Base-by-base conservation (phyloP, 805 yeast species). In the Jamesozyma spencerorum region DNA sequence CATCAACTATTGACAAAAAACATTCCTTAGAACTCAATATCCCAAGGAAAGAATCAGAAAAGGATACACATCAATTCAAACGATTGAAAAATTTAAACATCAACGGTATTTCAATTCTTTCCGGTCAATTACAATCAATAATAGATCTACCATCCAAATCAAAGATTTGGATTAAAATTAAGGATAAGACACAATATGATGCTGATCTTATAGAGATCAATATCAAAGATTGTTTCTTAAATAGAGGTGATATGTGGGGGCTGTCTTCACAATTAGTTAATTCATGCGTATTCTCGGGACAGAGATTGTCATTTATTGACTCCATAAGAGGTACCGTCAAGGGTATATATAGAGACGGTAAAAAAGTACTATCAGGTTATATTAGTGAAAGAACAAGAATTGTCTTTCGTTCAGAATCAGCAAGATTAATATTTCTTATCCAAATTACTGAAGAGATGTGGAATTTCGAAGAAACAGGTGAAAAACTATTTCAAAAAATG, bases 391-490 rank as follows among this genome's bases (percentile, higher is more conserved):
- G 75, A 20, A 88, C 98, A 3, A 81, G 80, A 48, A 65, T 92
- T 22, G 85, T 87, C 0, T 90, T 84, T 58, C 71, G 99, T 36
- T 86, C 97, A 1, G 97, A 90, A 53, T 81, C 95, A 31, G 94
- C 97, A 2, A 75, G 83, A 42, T 65, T 90, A 42, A 74, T 85
- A 13, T 83, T 88, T 37, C 68, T 92, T 46, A 78, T 92, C 38
- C 98, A 92, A 57, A 77, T 88, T 46, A 84, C 97, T 1, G 74
- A 82, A 31, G 99, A 92, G 54, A 92, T 92, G 97, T 92, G 97
- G 94, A 86, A 87, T 58, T 92, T 92, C 60, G 97, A 92, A 61
- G 96, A 88, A 54, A 83, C 83, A 48, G 98, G 98, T 2, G 97
- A 90, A 55, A 83, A 88, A 40, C 75, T 86, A 75, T 90, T 90